Evolutionary conservation across 345 rosid genomes (phyloP).

Genomic region (Lumnitzera racemosa): DNA sequence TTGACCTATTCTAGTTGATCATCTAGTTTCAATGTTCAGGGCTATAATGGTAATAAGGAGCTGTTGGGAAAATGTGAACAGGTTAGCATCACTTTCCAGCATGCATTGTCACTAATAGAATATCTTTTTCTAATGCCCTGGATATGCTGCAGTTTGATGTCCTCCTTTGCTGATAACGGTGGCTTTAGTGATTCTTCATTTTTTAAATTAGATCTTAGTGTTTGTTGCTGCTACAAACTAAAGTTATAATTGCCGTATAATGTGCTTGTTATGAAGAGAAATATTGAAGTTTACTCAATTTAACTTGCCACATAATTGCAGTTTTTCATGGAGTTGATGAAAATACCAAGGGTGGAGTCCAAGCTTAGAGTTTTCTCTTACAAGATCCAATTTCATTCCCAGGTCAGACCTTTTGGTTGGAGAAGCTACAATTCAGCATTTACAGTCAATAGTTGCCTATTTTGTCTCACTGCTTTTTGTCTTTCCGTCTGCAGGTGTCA

Average conservation of each 20-base stretch:
- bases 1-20: not conserved
- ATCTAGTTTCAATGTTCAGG: constrained; percentile 25
- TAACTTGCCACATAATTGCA: constrained; percentile 21
- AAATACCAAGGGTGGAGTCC: constrained; percentile 75
- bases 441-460: constrained; percentile 8
- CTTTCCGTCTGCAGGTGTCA: constrained; percentile 47
- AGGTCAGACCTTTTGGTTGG: constrained; percentile 12
- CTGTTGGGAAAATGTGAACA: constrained; percentile 81
- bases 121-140: too few species aligned
- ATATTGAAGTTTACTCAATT: too few species aligned
- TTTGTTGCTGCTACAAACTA: not conserved
- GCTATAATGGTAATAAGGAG: constrained; percentile 50
- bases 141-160: constrained; percentile 2
- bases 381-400: constrained; percentile 62
- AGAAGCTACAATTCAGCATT: constrained; percentile 23
- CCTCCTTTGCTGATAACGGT: not conserved
- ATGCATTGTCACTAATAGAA: not conserved
- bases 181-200: not conserved
- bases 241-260: not conserved
- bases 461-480: constrained; percentile 8
- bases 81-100: constrained; percentile 24
- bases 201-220: not conserved
- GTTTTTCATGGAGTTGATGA: constrained; percentile 77
- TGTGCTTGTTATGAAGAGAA: not conserved
- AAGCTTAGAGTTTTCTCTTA: constrained; percentile 76